Base-by-base conservation (phyloP, 495 filamentous ascomycete species). In the Lasiosphaeriaceae sp. region DNA sequence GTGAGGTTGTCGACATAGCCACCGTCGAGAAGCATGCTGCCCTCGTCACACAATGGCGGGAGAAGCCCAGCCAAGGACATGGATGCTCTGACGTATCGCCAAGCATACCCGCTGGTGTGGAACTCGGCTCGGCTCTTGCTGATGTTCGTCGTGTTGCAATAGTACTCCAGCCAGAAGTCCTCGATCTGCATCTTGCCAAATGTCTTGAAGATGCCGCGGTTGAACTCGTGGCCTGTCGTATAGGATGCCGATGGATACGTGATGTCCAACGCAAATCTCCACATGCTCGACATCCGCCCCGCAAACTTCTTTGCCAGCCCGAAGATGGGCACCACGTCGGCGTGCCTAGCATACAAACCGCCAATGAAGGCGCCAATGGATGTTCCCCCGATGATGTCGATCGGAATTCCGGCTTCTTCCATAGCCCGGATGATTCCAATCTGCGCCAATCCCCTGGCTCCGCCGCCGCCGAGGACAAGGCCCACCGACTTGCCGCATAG, bases 131-230 rank as follows among this genome's bases (percentile, higher is more conserved):
- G 84, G 37, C 86, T 90, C 64, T 92, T 92, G 74, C 85, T 90
- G 74, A 98, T 97, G 64, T 96, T 97, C 23, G 95, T 97, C 0
- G 92, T 97, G 70, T 98, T 98, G 79, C 95, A 97, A 77, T 97
- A 98, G 73, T 92, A 98, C 57, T 96, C 90, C 16, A 98, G 83
- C 94, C 94, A 97, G 68, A 97, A 97, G 68, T 97, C 95, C 73
- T 98, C 94, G 53, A 98, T 97, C 70, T 97, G 94, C 37, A 88
- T 87, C 58, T 96, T 89, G 9, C 91, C 93, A 70, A 98, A 96
- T 0, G 94, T 91, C 73, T 97, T 97, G 83, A 97, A 98, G 66
- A 98, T 97, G 11, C 95, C 95, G 3, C 94, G 90, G 67, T 98
- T 98, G 82, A 98, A 98, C 65, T 97, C 94, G 69, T 98, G 94